These are phyloP conservation scores for Anaeramoeba flamelloides DNA, from an alignment of 78 protist genomes.

Conservation along the genomic window DNA sequence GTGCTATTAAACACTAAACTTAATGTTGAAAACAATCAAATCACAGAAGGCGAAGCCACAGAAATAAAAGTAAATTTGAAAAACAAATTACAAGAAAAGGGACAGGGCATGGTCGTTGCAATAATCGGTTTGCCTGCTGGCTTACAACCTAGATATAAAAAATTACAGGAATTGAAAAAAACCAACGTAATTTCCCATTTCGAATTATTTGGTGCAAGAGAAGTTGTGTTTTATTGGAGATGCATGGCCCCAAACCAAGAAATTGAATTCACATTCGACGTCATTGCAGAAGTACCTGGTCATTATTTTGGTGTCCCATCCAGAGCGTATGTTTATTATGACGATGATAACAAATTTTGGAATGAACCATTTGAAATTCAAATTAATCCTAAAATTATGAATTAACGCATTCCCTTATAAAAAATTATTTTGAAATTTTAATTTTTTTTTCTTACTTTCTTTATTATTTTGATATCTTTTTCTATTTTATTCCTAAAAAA, in stretches of 20 bases:
- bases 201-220: slow-evolving; percentile 8
- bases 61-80: neutral
- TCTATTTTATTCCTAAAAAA: too few species aligned
- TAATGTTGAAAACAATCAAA: neutral
- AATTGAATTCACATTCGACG: slow-evolving; percentile 8
- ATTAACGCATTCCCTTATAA: too few species aligned
- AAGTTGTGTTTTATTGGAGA: slow-evolving; percentile 24
- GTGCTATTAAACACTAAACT: too few species aligned
- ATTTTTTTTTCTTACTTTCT: too few species aligned
- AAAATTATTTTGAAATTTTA: too few species aligned
- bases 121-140: slow-evolving; percentile 11
- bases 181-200: neutral
- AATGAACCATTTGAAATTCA: neutral
- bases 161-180: slow-evolving; percentile 1
- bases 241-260: neutral
- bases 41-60: neutral
- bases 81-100: neutral
- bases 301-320: neutral
- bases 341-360: slow-evolving; percentile 4
- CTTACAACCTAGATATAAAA: slow-evolving; percentile 8
- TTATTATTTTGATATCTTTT: too few species aligned
- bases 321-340: slow-evolving; percentile 15
- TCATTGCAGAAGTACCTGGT: slow-evolving; percentile 6
- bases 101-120: slow-evolving; percentile 13
- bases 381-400: neutral